Evolutionary conservation across 768 basidiomycete species (phyloP).

Genomic region (Leccinum incarnatum): DNA sequence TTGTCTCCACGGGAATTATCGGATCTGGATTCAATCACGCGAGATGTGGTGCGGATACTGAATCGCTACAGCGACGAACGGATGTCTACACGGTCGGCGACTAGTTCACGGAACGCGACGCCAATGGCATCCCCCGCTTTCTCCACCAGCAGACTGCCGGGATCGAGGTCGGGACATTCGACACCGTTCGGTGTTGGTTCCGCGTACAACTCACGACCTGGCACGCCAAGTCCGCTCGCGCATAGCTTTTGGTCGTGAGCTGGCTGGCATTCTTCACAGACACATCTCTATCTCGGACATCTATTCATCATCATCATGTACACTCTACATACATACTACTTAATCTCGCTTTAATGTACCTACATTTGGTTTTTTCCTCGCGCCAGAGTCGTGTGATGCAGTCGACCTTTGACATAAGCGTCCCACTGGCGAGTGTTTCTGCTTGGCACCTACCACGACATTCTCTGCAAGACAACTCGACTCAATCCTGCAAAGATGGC

Average conservation of each 20-base stretch:
- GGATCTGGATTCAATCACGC: constrained; percentile 73
- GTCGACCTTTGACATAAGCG: constrained; percentile 4
- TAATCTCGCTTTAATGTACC: constrained; percentile 12
- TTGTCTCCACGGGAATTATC: constrained; percentile 67
- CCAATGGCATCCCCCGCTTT: constrained; percentile 54
- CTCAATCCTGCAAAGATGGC: constrained; percentile 55
- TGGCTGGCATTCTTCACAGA: constrained; percentile 8
- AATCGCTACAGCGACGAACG: constrained; percentile 71
- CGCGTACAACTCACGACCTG: constrained; percentile 53
- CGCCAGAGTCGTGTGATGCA: not conserved
- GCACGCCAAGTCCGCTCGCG: constrained; percentile 58
- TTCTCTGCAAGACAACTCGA: not conserved
- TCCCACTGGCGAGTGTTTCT: not conserved
- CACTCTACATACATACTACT: constrained; percentile 15
- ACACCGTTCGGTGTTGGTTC: constrained; percentile 50
- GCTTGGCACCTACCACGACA: not conserved
- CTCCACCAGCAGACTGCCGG: constrained; percentile 36
- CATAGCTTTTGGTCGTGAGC: constrained; percentile 35
- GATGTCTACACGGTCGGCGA: constrained; percentile 50
- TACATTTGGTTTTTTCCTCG: not conserved
- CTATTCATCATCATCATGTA: not conserved
- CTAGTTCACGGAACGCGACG: constrained; percentile 65
- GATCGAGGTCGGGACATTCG: constrained; percentile 54
- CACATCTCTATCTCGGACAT: constrained; percentile 7
- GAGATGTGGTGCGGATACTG: constrained; percentile 70